Percentiles rank a stretch among this genome's conserved stretches.
These are phyloP conservation scores for Cyphellophora attinorum DNA, from an alignment of 2,329 filamentous ascomycete genomes.

Conservation along the genomic window DNA sequence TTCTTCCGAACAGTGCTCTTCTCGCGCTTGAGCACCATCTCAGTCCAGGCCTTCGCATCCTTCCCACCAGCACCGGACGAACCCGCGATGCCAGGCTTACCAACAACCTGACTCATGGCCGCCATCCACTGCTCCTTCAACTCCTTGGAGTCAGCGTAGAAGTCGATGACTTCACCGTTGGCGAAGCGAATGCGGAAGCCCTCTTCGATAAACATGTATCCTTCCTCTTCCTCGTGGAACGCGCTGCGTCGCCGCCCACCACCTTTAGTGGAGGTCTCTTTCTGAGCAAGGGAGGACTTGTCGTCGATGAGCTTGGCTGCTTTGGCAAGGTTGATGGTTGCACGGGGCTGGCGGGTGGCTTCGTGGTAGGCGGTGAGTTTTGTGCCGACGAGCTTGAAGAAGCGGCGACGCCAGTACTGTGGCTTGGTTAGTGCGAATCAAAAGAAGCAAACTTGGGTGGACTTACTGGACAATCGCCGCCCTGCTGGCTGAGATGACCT, in stretches of 20 bases:
- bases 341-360: constrained; percentile 85
- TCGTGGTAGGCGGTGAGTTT: constrained; percentile 96
- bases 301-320: constrained; percentile 91
- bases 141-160: constrained; percentile 80
- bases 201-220: constrained; percentile 99
- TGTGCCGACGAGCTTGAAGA: constrained; percentile 85
- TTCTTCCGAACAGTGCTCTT: constrained; percentile 26
- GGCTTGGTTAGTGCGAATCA: constrained; percentile 5
- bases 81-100: constrained; percentile 32
- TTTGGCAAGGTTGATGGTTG: constrained; percentile 92
- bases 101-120: constrained; percentile 63
- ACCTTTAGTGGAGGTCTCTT: constrained; percentile 65
- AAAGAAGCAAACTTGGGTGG: not conserved
- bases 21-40: constrained; percentile 46
- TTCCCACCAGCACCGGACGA: constrained; percentile 26
- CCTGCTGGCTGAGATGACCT: constrained; percentile 87
- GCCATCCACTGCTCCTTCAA: constrained; percentile 96
- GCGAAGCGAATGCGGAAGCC: constrained; percentile 98
- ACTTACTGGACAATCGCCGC: constrained; percentile 92
- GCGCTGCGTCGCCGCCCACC: constrained; percentile 82
- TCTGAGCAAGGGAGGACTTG: constrained; percentile 70
- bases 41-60: constrained; percentile 50
- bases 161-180: constrained; percentile 97
- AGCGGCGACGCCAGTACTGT: constrained; percentile 94
- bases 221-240: constrained; percentile 96